Evolutionary conservation across 495 filamentous ascomycete genomes (phyloP).

Genomic region (Penicillium mononematosum): DNA sequence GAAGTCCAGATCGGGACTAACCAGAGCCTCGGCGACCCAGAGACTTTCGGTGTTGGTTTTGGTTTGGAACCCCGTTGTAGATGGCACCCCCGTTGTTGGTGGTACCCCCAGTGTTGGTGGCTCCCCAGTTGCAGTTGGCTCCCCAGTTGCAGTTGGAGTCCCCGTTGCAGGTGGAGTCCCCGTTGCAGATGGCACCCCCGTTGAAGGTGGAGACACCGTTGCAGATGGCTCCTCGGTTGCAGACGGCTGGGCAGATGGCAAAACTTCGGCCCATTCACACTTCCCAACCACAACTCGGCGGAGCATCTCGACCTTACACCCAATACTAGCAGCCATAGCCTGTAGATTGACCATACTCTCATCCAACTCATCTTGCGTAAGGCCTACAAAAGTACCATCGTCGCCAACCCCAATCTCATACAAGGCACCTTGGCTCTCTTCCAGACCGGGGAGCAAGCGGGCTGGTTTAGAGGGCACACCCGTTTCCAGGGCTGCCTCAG

Average conservation of each 20-base stretch:
- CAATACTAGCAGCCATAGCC: conserved; percentile 87
- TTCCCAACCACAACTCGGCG: conserved; percentile 83
- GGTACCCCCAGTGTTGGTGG: neutral
- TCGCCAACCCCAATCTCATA: conserved; percentile 98
- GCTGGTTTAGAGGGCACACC: conserved; percentile 56
- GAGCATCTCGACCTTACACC: conserved; percentile 81
- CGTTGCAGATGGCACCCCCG: too few species aligned
- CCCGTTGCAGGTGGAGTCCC: conserved; percentile 19
- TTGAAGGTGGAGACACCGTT: conserved; percentile 8
- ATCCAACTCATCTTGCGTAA: conserved; percentile 87
- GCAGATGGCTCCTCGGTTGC: conserved; percentile 8
- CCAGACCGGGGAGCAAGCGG: conserved; percentile 73
- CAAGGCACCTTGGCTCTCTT: conserved; percentile 87
- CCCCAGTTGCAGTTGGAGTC: too few species aligned
- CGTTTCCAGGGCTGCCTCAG: conserved; percentile 57
- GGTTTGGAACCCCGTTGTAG: conserved; percentile 22
- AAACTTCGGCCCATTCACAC: conserved; percentile 70
- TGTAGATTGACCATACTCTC: conserved; percentile 81
- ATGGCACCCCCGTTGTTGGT: neutral
- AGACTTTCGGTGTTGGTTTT: conserved; percentile 55
- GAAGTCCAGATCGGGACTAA: conserved; percentile 59
- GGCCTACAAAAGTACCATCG: conserved; percentile 85
- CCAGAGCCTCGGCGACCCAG: conserved; percentile 85
- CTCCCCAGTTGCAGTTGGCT: conserved; percentile 21
- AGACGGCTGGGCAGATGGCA: conserved; percentile 11